Percentiles rank a stretch among this genome's conserved stretches.
phyloP scores from a whole-genome alignment of 495 filamentous ascomycete genomes.

The Penicillium robsamsonii region DNA sequence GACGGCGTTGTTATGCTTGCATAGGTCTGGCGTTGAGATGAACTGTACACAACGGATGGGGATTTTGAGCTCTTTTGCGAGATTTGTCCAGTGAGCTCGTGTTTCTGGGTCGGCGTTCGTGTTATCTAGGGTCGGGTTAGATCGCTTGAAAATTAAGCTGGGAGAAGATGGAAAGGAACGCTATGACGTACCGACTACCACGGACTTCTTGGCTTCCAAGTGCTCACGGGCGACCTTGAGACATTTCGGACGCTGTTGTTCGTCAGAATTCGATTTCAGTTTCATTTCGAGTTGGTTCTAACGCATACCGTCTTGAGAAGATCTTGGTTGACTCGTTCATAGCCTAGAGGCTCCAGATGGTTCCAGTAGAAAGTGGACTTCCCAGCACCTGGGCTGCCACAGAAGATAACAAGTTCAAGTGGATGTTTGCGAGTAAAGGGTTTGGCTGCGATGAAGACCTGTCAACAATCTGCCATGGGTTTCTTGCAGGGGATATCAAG shows the following conservation, averaged over 20 bases:
- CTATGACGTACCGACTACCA: conserved; percentile 69
- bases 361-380: conserved; percentile 90
- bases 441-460: not conserved
- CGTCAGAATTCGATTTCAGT: not conserved
- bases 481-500: not conserved
- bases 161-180: not conserved
- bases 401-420: conserved; percentile 78
- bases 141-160: not conserved
- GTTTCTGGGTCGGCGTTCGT: conserved; percentile 82
- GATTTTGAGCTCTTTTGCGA: conserved; percentile 66
- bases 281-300: conserved; percentile 1
- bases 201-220: conserved; percentile 61
- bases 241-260: conserved; percentile 70
- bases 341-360: conserved; percentile 73
- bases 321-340: conserved; percentile 89
- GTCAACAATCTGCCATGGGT: not conserved
- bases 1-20: conserved; percentile 87
- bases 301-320: conserved; percentile 69
- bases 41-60: conserved; percentile 88
- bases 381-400: conserved; percentile 82
- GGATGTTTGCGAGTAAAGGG: conserved; percentile 61
- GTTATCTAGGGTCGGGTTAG: conserved; percentile 62
- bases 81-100: conserved; percentile 67
- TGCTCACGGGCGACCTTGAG: conserved; percentile 68
- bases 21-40: conserved; percentile 66